Evolutionary conservation across 768 basidiomycete genomes (phyloP).

Genomic region (Fistulinella prunicolor): DNA sequence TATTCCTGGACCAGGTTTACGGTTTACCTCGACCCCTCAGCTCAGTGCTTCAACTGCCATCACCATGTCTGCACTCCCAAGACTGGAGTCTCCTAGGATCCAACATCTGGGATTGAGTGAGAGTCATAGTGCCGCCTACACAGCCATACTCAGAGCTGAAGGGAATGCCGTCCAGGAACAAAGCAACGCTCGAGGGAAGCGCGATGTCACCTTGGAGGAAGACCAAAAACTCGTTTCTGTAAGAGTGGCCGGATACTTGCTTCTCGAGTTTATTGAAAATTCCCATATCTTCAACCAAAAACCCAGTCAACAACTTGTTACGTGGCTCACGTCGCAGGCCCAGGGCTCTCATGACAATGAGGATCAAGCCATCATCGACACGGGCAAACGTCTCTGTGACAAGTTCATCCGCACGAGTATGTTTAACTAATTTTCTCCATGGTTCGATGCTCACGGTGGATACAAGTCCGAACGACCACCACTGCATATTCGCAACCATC

Average conservation of each 20-base stretch:
- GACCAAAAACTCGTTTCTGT: not conserved
- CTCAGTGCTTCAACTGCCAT: too few relatives aligned
- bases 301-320: not conserved
- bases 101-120: too few relatives aligned
- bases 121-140: too few relatives aligned
- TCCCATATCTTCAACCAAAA: not conserved
- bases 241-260: not conserved
- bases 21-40: too few relatives aligned
- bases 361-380: not conserved
- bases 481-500: not conserved
- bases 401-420: not conserved
- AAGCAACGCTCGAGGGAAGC: too few relatives aligned
- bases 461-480: not conserved
- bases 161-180: too few relatives aligned
- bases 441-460: not conserved
- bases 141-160: too few relatives aligned
- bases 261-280: not conserved
- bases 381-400: not conserved
- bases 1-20: too few relatives aligned
- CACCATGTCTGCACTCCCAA: too few relatives aligned
- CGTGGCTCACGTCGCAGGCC: not conserved
- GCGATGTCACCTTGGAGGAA: too few relatives aligned
- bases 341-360: not conserved
- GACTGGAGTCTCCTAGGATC: too few relatives aligned
- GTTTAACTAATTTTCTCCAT: not conserved